Evolutionary conservation across 2,329 filamentous ascomycete species (phyloP).

Genomic region (Aspergillus amoenus): DNA sequence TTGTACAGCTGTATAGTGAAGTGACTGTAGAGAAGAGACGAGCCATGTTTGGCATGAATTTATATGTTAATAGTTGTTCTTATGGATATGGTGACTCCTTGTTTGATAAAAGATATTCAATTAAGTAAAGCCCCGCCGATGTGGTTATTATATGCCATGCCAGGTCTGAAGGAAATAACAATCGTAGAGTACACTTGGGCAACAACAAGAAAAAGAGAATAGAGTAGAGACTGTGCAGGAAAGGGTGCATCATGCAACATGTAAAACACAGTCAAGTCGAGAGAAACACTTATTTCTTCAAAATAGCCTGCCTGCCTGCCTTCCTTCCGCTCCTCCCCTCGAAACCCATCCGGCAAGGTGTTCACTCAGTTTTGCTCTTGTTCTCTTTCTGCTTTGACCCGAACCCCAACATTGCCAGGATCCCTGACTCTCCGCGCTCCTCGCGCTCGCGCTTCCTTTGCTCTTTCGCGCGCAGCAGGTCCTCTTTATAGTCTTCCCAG

Average conservation of each 20-base stretch:
- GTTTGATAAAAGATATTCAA: too few relatives aligned
- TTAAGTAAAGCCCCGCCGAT: too few relatives aligned
- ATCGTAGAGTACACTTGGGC: too few relatives aligned
- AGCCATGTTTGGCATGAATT: slow-evolving; percentile 10
- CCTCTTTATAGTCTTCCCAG: slow-evolving; percentile 37
- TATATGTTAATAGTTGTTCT: slow-evolving; percentile 2
- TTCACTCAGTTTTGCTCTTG: slow-evolving; percentile 20
- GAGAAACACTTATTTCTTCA: too few relatives aligned
- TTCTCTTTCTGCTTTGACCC: slow-evolving; percentile 2
- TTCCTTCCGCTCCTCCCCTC: not conserved
- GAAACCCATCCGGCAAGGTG: not conserved
- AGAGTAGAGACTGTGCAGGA: too few relatives aligned
- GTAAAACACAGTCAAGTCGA: not conserved
- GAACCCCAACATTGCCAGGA: slow-evolving; percentile 16
- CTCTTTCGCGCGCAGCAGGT: slow-evolving; percentile 29
- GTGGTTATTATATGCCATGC: too few relatives aligned
- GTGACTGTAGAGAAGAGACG: slow-evolving; percentile 16
- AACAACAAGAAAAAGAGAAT: too few relatives aligned
- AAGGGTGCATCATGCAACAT: too few relatives aligned
- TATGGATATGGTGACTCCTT: too few relatives aligned
- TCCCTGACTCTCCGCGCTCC: slow-evolving; percentile 17
- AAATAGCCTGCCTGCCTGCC: not conserved
- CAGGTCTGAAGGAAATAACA: too few relatives aligned
- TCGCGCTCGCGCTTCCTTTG: slow-evolving; percentile 25
- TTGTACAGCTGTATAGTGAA: slow-evolving; percentile 27